These are phyloP conservation scores for Nakazawaea laoshanensis DNA, from an alignment of 805 yeast genomes.

Conservation along the genomic window DNA sequence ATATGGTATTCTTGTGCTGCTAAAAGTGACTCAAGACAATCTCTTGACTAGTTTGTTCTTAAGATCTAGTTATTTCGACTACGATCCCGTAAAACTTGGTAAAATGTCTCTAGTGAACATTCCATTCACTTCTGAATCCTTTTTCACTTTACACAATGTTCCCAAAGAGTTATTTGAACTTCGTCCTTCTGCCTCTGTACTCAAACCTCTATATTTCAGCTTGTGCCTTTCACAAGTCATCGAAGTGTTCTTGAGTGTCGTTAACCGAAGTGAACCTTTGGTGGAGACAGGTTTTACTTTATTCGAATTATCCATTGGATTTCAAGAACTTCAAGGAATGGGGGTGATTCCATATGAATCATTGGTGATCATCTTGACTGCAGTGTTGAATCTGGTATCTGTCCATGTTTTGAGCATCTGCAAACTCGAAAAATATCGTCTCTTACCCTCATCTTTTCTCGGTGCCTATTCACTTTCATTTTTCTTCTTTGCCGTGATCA, in stretches of 20 bases:
- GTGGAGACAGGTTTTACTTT: conserved; percentile 64
- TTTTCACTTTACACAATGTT: conserved; percentile 12
- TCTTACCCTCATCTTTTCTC: conserved; percentile 54
- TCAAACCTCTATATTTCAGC: conserved; percentile 50
- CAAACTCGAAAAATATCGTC: conserved; percentile 42
- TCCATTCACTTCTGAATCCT: conserved; percentile 15
- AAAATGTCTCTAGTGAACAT: conserved; percentile 18
- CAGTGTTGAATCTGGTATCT: conserved; percentile 48
- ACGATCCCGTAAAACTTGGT: conserved; percentile 16
- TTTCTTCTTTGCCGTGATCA: conserved; percentile 29
- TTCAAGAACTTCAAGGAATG: conserved; percentile 57
- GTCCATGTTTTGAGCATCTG: conserved; percentile 58
- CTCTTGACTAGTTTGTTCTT: conserved; percentile 7
- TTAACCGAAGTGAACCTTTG: conserved; percentile 46
- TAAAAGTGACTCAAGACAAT: conserved; percentile 17
- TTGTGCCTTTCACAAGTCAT: conserved; percentile 55
- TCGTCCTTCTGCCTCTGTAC: conserved; percentile 44
- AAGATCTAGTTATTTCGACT: conserved; percentile 15
- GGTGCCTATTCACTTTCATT: conserved; percentile 46
- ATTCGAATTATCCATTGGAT: conserved; percentile 69
- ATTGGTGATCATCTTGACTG: conserved; percentile 42
- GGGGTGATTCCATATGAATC: conserved; percentile 45
- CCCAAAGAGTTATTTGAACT: conserved; percentile 16
- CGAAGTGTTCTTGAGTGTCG: conserved; percentile 56
- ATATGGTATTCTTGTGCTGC: conserved; percentile 25